Evolutionary conservation across 2,329 filamentous ascomycete species (phyloP).

Genomic region (Nothophoma quercina): DNA sequence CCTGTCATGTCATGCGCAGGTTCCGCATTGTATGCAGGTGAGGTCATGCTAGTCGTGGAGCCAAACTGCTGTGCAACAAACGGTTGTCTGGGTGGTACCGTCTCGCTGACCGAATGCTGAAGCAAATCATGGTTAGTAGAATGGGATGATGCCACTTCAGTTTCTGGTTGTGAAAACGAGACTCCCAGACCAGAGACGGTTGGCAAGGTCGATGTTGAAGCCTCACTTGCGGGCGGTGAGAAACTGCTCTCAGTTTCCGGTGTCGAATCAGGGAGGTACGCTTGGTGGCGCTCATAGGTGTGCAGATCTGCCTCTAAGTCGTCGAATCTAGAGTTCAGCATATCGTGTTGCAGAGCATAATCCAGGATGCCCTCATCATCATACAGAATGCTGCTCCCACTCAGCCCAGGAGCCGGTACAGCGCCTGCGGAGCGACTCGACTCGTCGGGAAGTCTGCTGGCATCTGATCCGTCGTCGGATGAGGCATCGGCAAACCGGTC

Average conservation of each 20-base stretch:
- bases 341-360: slow-evolving; percentile 42
- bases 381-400: slow-evolving; percentile 42
- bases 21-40: slow-evolving; percentile 6
- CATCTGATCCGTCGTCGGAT: slow-evolving; percentile 44
- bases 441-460: slow-evolving; percentile 16
- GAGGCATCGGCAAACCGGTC: slow-evolving; percentile 53
- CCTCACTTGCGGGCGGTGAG: slow-evolving; percentile 25
- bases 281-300: slow-evolving; percentile 6
- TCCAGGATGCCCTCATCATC: slow-evolving; percentile 46
- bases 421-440: slow-evolving; percentile 18
- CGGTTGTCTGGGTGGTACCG: slow-evolving; percentile 23
- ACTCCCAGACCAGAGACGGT: slow-evolving; percentile 36
- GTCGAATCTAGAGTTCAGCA: slow-evolving; percentile 39
- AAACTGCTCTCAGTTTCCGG: slow-evolving; percentile 22
- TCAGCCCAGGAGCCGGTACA: slow-evolving; percentile 24
- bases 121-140: slow-evolving; percentile 15
- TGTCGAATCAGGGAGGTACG: slow-evolving; percentile 17
- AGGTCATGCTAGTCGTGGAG: slow-evolving; percentile 2
- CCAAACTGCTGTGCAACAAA: slow-evolving; percentile 13
- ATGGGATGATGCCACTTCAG: slow-evolving; percentile 15
- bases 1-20: slow-evolving; percentile 40
- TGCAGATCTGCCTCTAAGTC: slow-evolving; percentile 11
- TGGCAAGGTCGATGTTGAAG: slow-evolving; percentile 28
- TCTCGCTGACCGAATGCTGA: slow-evolving; percentile 21
- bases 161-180: slow-evolving; percentile 22